These are phyloP conservation scores for Chlorophyllum brunneum DNA, from an alignment of 768 basidiomycete genomes.

Conservation along the genomic window DNA sequence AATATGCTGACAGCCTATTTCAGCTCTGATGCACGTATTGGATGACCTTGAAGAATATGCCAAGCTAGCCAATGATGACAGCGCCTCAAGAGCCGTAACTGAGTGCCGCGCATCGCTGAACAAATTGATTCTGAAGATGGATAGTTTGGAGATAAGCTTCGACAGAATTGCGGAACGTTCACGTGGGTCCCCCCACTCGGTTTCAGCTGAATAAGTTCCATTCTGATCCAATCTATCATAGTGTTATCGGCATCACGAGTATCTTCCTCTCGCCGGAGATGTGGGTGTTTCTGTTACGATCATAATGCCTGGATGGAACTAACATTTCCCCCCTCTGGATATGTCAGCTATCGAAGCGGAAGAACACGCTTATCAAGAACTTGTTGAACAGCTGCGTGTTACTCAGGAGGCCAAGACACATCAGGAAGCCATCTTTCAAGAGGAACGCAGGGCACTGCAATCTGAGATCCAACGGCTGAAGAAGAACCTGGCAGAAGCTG, in stretches of 20 bases:
- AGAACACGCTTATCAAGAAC: constrained; percentile 69
- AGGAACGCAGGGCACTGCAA: constrained; percentile 53
- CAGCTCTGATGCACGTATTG: constrained; percentile 59
- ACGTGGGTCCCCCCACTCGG: constrained; percentile 40
- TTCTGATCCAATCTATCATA: constrained; percentile 23
- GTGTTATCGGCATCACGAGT: constrained; percentile 77
- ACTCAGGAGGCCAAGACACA: constrained; percentile 52
- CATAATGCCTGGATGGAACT: constrained; percentile 5
- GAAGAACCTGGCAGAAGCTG: constrained; percentile 35
- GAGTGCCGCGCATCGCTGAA: constrained; percentile 63
- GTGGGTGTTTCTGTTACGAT: constrained; percentile 41
- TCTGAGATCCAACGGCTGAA: constrained; percentile 55
- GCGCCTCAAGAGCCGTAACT: constrained; percentile 50
- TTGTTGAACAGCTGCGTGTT: constrained; percentile 62
- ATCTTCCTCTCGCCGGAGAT: constrained; percentile 62
- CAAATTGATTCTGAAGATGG: constrained; percentile 73
- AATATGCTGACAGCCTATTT: constrained; percentile 1
- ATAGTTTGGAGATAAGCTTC: constrained; percentile 73
- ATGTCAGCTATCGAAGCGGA: constrained; percentile 66
- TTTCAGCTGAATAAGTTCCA: constrained; percentile 5
- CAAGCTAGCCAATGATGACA: constrained; percentile 37
- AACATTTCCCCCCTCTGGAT: constrained; percentile 9
- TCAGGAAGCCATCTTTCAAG: constrained; percentile 55
- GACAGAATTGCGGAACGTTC: constrained; percentile 85
- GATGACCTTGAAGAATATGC: constrained; percentile 64